Evolutionary conservation across 2,329 filamentous ascomycete species (phyloP).

Genomic region (Boeremia lycopersici): DNA sequence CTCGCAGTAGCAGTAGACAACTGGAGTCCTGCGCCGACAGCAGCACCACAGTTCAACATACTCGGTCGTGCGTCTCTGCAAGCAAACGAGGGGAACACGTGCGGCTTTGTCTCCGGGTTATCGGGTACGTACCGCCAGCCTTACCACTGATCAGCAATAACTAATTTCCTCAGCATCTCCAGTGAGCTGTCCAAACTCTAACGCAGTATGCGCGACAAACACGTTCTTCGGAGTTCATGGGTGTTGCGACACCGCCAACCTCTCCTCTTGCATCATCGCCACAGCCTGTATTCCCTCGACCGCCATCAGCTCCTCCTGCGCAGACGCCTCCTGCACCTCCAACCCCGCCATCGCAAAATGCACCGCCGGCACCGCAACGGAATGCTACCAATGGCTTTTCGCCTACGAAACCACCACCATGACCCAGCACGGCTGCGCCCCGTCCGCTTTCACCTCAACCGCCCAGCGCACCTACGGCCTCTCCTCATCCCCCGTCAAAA

Average conservation of each 20-base stretch:
- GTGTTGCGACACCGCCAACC: constrained; percentile 36
- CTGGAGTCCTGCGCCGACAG: constrained; percentile 43
- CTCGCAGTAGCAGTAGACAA: constrained; percentile 28
- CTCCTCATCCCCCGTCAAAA: constrained; percentile 5
- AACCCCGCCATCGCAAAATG: constrained; percentile 39
- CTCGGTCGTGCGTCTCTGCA: constrained; percentile 29
- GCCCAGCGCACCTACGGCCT: constrained; percentile 20
- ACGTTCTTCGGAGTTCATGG: constrained; percentile 39
- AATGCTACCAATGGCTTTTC: constrained; percentile 39
- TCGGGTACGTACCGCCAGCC: constrained; percentile 26
- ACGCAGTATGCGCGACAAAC: constrained; percentile 43
- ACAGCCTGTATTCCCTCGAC: constrained; percentile 41
- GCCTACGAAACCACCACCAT: constrained; percentile 33
- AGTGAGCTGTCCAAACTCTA: constrained; percentile 36
- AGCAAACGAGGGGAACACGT: constrained; percentile 30
- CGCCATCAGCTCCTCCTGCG: constrained; percentile 34
- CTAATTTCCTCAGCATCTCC: constrained; percentile 27
- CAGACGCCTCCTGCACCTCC: constrained; percentile 29
- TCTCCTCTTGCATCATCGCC: constrained; percentile 33
- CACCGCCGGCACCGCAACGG: constrained; percentile 24
- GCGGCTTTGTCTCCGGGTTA: constrained; percentile 37
- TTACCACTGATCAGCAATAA: background rate
- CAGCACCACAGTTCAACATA: constrained; percentile 34
- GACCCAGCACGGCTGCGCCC: constrained; percentile 41
- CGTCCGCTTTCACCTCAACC: constrained; percentile 24